Base-by-base conservation (phyloP, 805 yeast species). In the Wickerhamomyces silvicola region DNA sequence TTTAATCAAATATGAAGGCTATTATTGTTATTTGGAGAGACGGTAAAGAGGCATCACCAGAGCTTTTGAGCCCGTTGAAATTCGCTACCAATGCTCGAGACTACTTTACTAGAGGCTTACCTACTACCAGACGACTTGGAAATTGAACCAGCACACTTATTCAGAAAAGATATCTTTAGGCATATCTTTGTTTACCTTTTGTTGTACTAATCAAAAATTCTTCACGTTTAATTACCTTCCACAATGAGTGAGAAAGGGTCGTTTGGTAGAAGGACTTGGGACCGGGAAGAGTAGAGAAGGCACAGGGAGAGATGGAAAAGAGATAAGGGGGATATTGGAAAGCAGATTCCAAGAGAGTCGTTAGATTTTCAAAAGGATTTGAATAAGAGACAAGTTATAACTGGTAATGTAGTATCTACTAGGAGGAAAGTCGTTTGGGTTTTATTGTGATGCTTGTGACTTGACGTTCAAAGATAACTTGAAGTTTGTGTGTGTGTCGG, bases 401-500 rank as follows among this genome's bases (percentile, higher is more conserved):
- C 56, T 1, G 44, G 54, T 1, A 41, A 54, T 15, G 46, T 52
- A 6, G 43, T 52, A 1, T 55, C 46, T 13, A 66, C 64, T 24
- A 52, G n/a, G 51, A 39, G 75, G 86, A 33, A 68, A 68, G 34
- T 74, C 82, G 17, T 83, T 84, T 38, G 96, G 97, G 15, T 90
- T 90, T 57, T 72, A 72, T 45, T 92, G 98, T 57, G 82, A 80
- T 9, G 55, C 73, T 2, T 92, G 98, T 56, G 74, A 80, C 41
- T 55, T 84, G 36, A 79, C 90, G 2, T 90, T 75, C 59, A 78
- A 86, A 49, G 97, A 92, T 52, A 81, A 82, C 35, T 59, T 86
- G 43, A 81, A 86, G 39, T 76, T 78, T 52, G 67, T 85, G n/a
- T n/a, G n/a, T n/a, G n/a, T 4, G 94, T 88, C 50, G 97, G 92